Evolutionary conservation across 345 rosid genomes (phyloP), one percentile per base, ranked within the genome.

Genomic region (Balakata baccata): DNA sequence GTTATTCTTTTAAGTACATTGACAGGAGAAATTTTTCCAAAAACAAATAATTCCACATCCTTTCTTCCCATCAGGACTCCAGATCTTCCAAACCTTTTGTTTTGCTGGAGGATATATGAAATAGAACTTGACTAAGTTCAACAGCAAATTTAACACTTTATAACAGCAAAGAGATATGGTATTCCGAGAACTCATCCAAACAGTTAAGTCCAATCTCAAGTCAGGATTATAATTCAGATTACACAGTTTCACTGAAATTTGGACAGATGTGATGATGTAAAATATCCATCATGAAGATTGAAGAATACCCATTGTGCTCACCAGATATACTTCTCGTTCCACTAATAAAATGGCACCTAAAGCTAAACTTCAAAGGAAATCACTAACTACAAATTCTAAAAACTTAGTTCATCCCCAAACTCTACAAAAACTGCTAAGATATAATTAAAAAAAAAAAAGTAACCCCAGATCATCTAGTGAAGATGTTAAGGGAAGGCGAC

Each of bases 381-480:
- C 34, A 29, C 34, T 2, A 29, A 29, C 1, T 11, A 11, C 29
- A 41, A 46, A 20, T 14, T 20, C 18, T 46, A 22, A 12, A 46
- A 47, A 6, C 12, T 46, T n/a, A 23, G 37, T 46, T 12, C 34
- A 47, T 47, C 18, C 39, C 23, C 7, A 66, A 11, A 66, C 51
- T 47, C 56, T n/a, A 50, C 8, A 25, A 0, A 50, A 25, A 13
- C 17, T 13, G n/a, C 58, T 17, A 67, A 12, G 39, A 23, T 4
- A 12, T 20, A 16, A 67, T 49, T 49, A 4, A 67, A 16, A 61
- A n/a, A 71, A 13, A 14, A 72, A 71, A 13, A 14, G 62, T 10
- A 72, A n/a, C 8, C 57, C 11, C 60, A 62, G 46, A 46, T 72
- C 50, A 72, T 72, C 37, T 18, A 13, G 41, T 51, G 47, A 9